phyloP scores from a whole-genome alignment of 2,329 filamentous ascomycete species.

The Diaporthe batatas region DNA sequence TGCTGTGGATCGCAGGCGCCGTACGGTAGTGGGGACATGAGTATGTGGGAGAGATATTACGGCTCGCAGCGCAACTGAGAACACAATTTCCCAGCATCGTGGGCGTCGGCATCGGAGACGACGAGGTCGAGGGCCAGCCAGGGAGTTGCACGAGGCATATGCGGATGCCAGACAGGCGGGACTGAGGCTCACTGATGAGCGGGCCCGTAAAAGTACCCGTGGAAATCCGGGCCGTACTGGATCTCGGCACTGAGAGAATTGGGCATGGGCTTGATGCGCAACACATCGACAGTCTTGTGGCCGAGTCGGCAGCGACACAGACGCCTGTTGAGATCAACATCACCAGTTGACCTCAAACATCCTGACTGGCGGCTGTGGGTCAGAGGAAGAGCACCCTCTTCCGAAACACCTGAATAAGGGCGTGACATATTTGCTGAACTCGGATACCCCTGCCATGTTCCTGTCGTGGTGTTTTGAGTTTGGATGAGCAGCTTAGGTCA shows the following conservation, averaged over 20 bases:
- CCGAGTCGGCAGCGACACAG: slow-evolving; percentile 20
- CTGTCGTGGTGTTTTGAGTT: slow-evolving; percentile 41
- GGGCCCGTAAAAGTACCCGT: slow-evolving; percentile 39
- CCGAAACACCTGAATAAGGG: slow-evolving; percentile 29
- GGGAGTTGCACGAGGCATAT: slow-evolving; percentile 41
- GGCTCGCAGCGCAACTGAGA: slow-evolving; percentile 38
- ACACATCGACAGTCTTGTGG: slow-evolving; percentile 40
- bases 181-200: slow-evolving; percentile 41
- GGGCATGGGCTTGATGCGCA: slow-evolving; percentile 42
- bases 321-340: slow-evolving; percentile 43
- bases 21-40: slow-evolving; percentile 38
- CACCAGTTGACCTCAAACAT: slow-evolving; percentile 43
- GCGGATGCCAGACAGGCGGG: slow-evolving; percentile 39
- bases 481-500: slow-evolving; percentile 38
- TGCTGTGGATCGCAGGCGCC: slow-evolving; percentile 41
- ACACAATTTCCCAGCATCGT: slow-evolving; percentile 40
- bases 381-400: slow-evolving; percentile 40
- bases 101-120: slow-evolving; percentile 42
- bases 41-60: slow-evolving; percentile 37
- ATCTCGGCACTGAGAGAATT: slow-evolving; percentile 41
- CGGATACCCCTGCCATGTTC: slow-evolving; percentile 44
- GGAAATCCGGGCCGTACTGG: slow-evolving; percentile 41
- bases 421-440: slow-evolving; percentile 37
- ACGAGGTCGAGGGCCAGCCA: slow-evolving; percentile 40
- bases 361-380: slow-evolving; percentile 39